Evolutionary conservation across 1,139 yeast genomes (phyloP), one percentile per base, ranked within the genome.

Genomic region (Diutina mesorugosa): DNA sequence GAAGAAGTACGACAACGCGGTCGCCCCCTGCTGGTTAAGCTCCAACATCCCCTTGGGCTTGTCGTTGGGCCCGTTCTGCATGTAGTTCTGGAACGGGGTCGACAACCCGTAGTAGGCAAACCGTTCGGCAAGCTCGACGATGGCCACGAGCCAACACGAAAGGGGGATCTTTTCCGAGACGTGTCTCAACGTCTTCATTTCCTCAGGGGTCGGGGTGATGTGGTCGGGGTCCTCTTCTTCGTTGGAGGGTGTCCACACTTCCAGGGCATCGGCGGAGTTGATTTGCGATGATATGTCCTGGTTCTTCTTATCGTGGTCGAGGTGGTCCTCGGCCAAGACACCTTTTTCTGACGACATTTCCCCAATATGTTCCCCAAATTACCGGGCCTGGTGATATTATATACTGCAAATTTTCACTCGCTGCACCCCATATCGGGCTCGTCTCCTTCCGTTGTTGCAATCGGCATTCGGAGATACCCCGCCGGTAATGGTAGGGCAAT

Each of bases 71-170:
- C 70, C 67, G 60, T 76, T 67, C 69, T 85, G 90, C 83, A 87
- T 84, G 68, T 87, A 87, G 71, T 88, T 87, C 69, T 83, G 86
- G 72, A 87, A 83, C 26, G 90, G 86, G 60, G 88, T 86, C 55
- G 85, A 77, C 87, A 74, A 45, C 63, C 85, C 82, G 65, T 87
- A 88, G 74, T 84, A 88, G n/a, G 93, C 78, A 68, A 88, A 88
- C 64, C 96, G 80, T 70, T 88, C 96, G 51, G 91, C 83, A 61
- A 88, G 80, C 69, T 88, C 96, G 50, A 88, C 88, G 55, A 87
- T 61, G 45, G 93, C 90, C 56, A 88, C 87, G 58, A 85, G 75
- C 83, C 87, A 88, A 62, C 88, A 83, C 55, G 61, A 56, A 29
- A 59, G 51, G 32, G 80, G 80, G 57, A 76, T 73, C 26, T 59